A percentile compares a stretch with the other conserved stretches of the same genome.
Evolutionary conservation across 176 grass and related monocot species (phyloP).

Genomic region (sorghum (Sorghum bicolor)): DNA sequence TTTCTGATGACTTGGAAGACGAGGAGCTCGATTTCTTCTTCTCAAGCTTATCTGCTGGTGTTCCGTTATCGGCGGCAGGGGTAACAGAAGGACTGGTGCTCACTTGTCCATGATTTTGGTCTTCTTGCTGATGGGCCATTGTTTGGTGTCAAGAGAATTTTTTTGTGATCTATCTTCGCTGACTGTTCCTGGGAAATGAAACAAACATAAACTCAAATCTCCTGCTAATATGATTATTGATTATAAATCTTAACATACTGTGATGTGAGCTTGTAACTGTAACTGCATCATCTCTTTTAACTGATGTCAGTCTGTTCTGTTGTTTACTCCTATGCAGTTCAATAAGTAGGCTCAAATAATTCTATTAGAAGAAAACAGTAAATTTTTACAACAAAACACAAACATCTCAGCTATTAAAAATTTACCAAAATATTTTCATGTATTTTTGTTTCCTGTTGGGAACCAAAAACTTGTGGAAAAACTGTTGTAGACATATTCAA

Average conservation of each 20-base stretch:
- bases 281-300: neutral
- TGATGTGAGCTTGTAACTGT: neutral
- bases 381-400: neutral
- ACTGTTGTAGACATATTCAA: neutral
- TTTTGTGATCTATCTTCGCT: neutral
- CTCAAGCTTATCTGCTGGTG: neutral
- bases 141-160: neutral
- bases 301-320: neutral
- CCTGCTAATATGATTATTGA: neutral
- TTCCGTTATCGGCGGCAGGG: neutral
- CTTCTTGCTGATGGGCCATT: conserved; percentile 28
- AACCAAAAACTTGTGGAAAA: neutral
- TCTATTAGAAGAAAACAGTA: neutral
- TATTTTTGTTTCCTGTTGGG: neutral
- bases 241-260: neutral
- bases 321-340: neutral
- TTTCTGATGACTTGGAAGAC: conserved; percentile 36
- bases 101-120: conserved; percentile 7
- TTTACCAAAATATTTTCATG: neutral
- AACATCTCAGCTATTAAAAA: neutral
- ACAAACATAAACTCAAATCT: neutral
- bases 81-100: neutral
- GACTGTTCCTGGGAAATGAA: neutral
- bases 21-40: conserved; percentile 1
- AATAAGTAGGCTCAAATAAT: neutral